Base-by-base conservation (phyloP, 371 early-diverging fungal genomes). In the Mucor indicus region DNA sequence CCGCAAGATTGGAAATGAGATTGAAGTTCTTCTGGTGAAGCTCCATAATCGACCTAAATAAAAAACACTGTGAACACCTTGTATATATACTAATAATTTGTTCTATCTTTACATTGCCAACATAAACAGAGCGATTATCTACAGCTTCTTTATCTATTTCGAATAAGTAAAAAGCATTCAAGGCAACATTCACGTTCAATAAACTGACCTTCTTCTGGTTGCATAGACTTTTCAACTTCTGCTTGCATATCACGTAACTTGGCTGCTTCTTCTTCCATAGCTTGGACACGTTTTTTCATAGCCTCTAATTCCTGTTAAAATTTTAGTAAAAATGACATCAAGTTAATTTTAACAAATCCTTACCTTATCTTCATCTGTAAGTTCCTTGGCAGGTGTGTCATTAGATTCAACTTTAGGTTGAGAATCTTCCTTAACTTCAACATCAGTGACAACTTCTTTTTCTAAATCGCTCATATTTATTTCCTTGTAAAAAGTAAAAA, bases 211-310 rank as follows among this genome's bases (percentile, higher is more conserved):
- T 80, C 84, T 59, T 75, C 78, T 23, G 72, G 60, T 43, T 77
- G 74, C 78, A 87, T 79, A 21, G 87, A 89, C 68, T 89, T 88
- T 48, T 92, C 90, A 31, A 89, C 86, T 57, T 91, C 86, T 27
- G 87, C 92, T 59, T 93, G 92, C 85, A 96, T 89, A 55, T 89
- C 89, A 40, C 87, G 82, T 50, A 98, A 80, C 67, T 92, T 91
- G 40, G 89, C 90, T n/a, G 98, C 96, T 57, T 98, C 98, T 44
- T 86, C 84, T 63, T 96, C 96, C 94, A 95, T 93, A 67, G 93
- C 90, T 55, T 86, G 69, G 31, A 95, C 89, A 27, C 91, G 83
- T 59, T 80, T 79, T 67, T 92, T 89, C 90, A 96, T 89, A 44
- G 83, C 89, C 47, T 86, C 92, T 39, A 92, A 61, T 64, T 89